phyloP scores from a whole-genome alignment of 169 alveolate species.

The Plasmodium knowlesi region DNA sequence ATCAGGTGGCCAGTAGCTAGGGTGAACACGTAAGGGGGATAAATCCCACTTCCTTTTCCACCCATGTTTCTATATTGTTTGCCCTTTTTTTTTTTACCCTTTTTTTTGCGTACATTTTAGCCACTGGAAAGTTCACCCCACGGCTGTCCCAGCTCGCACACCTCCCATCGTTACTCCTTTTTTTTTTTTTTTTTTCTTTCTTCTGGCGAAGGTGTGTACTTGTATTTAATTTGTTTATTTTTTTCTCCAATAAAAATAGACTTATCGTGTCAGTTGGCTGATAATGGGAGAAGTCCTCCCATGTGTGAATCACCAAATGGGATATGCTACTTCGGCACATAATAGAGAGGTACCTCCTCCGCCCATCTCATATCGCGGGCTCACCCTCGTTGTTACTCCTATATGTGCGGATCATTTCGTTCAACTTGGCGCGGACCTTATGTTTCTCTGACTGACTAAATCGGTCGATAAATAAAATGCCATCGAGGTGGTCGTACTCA shows the following conservation, averaged over 20 bases:
- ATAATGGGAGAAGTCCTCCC: neutral
- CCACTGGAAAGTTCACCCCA: neutral
- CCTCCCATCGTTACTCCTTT: neutral
- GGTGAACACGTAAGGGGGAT: neutral
- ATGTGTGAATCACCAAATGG: neutral
- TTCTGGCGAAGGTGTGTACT: neutral
- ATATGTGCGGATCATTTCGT: slow-evolving; percentile 35
- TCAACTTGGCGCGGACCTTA: slow-evolving; percentile 28
- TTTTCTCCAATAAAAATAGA: neutral
- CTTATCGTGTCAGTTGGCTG: neutral
- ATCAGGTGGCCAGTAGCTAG: neutral
- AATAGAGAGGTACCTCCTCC: neutral
- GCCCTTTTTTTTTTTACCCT: neutral
- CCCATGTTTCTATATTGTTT: neutral
- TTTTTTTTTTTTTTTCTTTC: neutral
- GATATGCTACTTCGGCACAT: neutral
- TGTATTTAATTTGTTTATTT: neutral
- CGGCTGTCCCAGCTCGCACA: neutral
- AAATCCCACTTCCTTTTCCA: neutral
- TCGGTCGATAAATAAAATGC: slow-evolving; percentile 64
- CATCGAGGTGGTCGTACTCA: slow-evolving; percentile 75
- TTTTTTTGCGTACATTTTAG: neutral
- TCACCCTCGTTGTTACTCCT: slow-evolving; percentile 24
- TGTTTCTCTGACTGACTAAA: slow-evolving; percentile 36
- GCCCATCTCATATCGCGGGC: slow-evolving; percentile 2